Evolutionary conservation across 2,329 filamentous ascomycete species (phyloP).

Genomic region (Cordyceps pruinosa): DNA sequence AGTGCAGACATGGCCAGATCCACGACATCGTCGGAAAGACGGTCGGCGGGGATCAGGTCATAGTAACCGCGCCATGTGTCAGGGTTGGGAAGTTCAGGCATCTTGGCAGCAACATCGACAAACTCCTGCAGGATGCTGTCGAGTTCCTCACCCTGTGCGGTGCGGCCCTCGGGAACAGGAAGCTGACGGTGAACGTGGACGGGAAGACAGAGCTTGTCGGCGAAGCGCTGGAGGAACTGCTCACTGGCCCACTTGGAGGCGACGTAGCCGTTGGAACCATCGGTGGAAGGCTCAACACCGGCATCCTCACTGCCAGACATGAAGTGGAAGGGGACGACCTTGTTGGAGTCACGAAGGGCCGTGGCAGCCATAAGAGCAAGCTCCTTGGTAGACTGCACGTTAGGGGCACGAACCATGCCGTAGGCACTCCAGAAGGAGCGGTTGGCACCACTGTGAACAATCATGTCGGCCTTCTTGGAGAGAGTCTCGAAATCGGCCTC

Average conservation of each 20-base stretch:
- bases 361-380: slow-evolving; percentile 26
- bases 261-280: slow-evolving; percentile 25
- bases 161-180: slow-evolving; percentile 12
- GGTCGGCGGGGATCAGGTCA: slow-evolving; percentile 12
- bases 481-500: slow-evolving; percentile 23
- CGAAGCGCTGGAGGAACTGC: slow-evolving; percentile 21
- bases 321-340: slow-evolving; percentile 29
- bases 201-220: slow-evolving; percentile 3
- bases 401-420: slow-evolving; percentile 24
- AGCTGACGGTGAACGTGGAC: slow-evolving; percentile 15
- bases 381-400: slow-evolving; percentile 29
- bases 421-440: slow-evolving; percentile 32
- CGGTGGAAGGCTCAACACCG: slow-evolving; percentile 8
- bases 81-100: slow-evolving; percentile 12
- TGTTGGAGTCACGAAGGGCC: slow-evolving; percentile 13
- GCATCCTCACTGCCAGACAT: slow-evolving; percentile 26
- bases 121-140: slow-evolving; percentile 13
- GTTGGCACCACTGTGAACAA: slow-evolving; percentile 49
- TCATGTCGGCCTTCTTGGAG: slow-evolving; percentile 29
- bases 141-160: slow-evolving; percentile 11
- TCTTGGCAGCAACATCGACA: slow-evolving; percentile 12
- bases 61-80: slow-evolving; percentile 12
- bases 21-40: slow-evolving; percentile 12
- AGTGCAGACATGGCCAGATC: slow-evolving; percentile 12
- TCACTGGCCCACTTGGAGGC: slow-evolving; percentile 31